Evolutionary conservation across 768 basidiomycete genomes (phyloP).

Genomic region (Fomitopsis pulvina): DNA sequence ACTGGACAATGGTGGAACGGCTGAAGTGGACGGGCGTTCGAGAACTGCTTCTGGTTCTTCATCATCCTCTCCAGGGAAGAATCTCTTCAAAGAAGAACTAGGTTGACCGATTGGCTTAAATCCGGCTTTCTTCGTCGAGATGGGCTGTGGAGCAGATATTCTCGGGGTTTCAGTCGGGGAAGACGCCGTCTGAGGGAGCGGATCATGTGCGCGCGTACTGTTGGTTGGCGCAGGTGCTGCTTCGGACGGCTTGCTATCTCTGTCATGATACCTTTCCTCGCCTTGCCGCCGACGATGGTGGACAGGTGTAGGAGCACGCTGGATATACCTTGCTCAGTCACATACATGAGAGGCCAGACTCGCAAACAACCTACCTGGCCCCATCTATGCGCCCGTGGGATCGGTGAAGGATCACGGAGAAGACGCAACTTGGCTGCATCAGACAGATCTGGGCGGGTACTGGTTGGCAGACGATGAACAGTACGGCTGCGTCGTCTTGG

Average conservation of each 20-base stretch:
- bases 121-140: constrained; percentile 35
- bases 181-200: neutral
- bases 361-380: neutral
- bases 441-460: neutral
- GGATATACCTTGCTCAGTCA: neutral
- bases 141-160: constrained; percentile 7
- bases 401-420: neutral
- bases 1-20: neutral
- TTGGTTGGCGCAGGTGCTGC: neutral
- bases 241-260: neutral
- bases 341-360: neutral
- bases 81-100: constrained; percentile 55
- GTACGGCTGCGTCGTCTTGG: constrained; percentile 45
- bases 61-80: constrained; percentile 82
- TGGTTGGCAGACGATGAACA: constrained; percentile 56
- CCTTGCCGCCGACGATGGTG: constrained; percentile 5
- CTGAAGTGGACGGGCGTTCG: neutral
- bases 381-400: neutral
- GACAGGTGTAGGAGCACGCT: constrained; percentile 8
- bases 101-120: constrained; percentile 65
- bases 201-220: neutral
- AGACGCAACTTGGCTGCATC: neutral
- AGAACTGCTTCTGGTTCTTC: constrained; percentile 35
- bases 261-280: neutral
- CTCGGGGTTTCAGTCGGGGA: neutral